Evolutionary conservation across 2,329 filamentous ascomycete genomes (phyloP).

Genomic region (Epichloe gansuensis): DNA sequence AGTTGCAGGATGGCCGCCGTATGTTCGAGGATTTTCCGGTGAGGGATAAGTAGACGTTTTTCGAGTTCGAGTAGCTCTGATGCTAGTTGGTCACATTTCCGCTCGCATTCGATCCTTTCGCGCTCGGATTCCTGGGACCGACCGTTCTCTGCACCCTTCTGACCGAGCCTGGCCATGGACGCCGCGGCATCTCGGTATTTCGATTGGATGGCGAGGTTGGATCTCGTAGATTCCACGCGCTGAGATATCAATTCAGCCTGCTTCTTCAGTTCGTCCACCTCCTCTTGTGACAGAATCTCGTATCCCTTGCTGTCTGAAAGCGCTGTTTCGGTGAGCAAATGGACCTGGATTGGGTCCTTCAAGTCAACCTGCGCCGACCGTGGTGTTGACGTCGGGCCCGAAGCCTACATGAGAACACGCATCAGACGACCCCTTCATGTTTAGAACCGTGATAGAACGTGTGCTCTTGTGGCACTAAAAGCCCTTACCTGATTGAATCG

Average conservation of each 20-base stretch:
- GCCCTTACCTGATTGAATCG: conserved; percentile 45
- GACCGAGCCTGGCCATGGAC: conserved; percentile 63
- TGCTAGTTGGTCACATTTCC: conserved; percentile 75
- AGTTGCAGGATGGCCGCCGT: conserved; percentile 86
- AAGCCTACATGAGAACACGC: background rate
- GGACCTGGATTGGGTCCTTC: conserved; percentile 68
- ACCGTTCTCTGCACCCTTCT: conserved; percentile 32
- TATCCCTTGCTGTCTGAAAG: conserved; percentile 77
- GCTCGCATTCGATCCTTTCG: conserved; percentile 61
- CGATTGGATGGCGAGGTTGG: conserved; percentile 76
- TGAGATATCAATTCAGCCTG: conserved; percentile 59
- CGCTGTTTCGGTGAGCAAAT: conserved; percentile 86
- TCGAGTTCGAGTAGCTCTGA: conserved; percentile 70
- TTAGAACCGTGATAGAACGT: background rate
- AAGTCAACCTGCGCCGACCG: conserved; percentile 43
- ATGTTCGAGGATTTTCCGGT: conserved; percentile 69
- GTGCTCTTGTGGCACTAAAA: background rate
- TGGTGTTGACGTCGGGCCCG: conserved; percentile 1
- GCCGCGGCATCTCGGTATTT: conserved; percentile 90
- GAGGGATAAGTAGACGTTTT: conserved; percentile 60
- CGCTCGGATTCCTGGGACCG: conserved; percentile 49
- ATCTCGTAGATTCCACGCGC: conserved; percentile 68
- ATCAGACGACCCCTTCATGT: background rate
- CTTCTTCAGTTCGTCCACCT: conserved; percentile 85
- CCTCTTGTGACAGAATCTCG: conserved; percentile 78